Evolutionary conservation across 768 basidiomycete species (phyloP), one percentile per base, ranked within the genome.

Genomic region (Galerina sulciceps): DNA sequence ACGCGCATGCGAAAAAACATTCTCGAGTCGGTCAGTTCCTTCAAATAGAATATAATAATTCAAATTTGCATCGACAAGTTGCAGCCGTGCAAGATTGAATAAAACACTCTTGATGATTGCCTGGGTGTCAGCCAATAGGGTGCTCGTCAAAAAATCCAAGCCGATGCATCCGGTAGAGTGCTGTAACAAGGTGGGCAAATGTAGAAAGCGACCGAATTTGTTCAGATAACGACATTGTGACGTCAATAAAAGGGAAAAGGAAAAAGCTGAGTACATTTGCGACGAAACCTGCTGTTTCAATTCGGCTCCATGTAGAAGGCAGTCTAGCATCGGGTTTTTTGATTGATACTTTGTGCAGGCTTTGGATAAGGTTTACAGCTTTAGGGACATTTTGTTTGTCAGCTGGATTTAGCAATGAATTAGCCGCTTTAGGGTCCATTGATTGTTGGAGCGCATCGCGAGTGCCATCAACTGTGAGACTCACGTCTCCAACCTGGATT

Each of bases 21-120:
- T 50, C 42, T 76, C 75, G 0, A 75, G 57, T 0, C 73, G 69
- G 59, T 77, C 71, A 0, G 74, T 75, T 0, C 75, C 75, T 17
- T 75, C 64, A 0, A 73, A 58, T 2, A 73, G 57, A 4, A 76
- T 51, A 38, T 61, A 71, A 56, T 73, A 76, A 17, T 51, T 10
- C 2, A 64, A 53, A n/a, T 66, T 41, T 0, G 67, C 59, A 20
- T 68, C 57, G 20, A 69, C 49, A 2, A 59, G 31, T 45, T 76
- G 69, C 11, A 67, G 50, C 17, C 74, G 75, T 0, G 69, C 75
- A 1, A 71, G 63, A 20, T 67, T 74, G 46, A 73, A 76, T 34
- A 62, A 69, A 0, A 64, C 69, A 62, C 69, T 73, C 62, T 75
- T 78, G 22, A 76, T 66, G 67, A 75, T 73, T 4, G 72, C 49